phyloP scores from a whole-genome alignment of 768 basidiomycete species.

The Tylopilus subfusipes region DNA sequence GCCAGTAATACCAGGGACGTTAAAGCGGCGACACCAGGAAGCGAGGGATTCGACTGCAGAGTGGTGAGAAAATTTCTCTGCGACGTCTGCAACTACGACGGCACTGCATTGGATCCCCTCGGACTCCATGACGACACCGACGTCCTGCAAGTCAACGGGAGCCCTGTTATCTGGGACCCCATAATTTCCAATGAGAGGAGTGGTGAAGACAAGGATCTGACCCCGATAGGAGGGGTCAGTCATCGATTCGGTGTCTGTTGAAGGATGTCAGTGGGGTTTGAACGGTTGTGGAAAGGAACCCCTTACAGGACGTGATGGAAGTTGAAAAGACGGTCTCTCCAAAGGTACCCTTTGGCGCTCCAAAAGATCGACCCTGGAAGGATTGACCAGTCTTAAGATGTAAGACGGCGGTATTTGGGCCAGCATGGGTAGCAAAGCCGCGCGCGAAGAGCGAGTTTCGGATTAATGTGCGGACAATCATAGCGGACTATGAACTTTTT shows the following conservation, averaged over 20 bases:
- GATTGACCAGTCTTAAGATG: slow-evolving; percentile 95
- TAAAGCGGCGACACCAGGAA: slow-evolving; percentile 88
- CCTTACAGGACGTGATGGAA: slow-evolving; percentile 94
- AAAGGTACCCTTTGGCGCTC: slow-evolving; percentile 79
- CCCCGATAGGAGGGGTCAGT: slow-evolving; percentile 98
- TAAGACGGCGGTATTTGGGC: slow-evolving; percentile 58
- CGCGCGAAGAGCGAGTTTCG: slow-evolving; percentile 50
- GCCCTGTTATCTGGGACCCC: slow-evolving; percentile 85
- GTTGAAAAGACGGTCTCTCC: slow-evolving; percentile 99
- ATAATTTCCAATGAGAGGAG: slow-evolving; percentile 98
- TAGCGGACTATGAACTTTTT: slow-evolving; percentile 35
- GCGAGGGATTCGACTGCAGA: slow-evolving; percentile 89
- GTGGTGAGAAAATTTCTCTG: slow-evolving; percentile 93
- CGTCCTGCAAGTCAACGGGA: slow-evolving; percentile 68
- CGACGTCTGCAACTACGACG: slow-evolving; percentile 91
- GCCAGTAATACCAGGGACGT: slow-evolving; percentile 91
- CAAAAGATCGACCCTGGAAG: slow-evolving; percentile 87
- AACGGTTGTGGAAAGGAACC: not conserved
- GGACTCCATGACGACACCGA: slow-evolving; percentile 88
- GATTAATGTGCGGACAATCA: slow-evolving; percentile 56
- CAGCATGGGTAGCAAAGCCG: slow-evolving; percentile 65
- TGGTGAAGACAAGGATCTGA: slow-evolving; percentile 98
- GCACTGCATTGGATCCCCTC: slow-evolving; percentile 86
- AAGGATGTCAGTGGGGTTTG: slow-evolving; percentile 10
- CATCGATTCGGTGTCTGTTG: slow-evolving; percentile 97